These are phyloP conservation scores for Beauveria bassiana DNA, from an alignment of 2,329 filamentous ascomycete genomes.

Conservation along the genomic window DNA sequence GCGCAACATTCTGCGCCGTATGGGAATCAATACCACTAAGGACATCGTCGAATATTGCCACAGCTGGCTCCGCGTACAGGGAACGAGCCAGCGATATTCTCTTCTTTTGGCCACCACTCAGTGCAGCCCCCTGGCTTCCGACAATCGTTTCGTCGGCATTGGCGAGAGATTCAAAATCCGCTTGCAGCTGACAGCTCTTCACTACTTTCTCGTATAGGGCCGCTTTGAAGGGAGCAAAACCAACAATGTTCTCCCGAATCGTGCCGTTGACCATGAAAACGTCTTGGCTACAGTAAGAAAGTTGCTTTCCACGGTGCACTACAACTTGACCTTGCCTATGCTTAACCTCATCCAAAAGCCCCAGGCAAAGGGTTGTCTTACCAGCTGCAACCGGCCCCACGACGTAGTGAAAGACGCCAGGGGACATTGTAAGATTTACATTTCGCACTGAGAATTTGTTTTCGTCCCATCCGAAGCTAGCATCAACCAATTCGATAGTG, in stretches of 20 bases:
- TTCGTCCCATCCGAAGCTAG: background rate
- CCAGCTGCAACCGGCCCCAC: conserved; percentile 28
- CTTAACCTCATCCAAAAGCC: background rate
- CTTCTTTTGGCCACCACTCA: conserved; percentile 28
- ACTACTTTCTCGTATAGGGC: conserved; percentile 17
- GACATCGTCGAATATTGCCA: conserved; percentile 27
- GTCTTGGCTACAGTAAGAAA: conserved; percentile 18
- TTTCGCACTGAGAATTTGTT: background rate
- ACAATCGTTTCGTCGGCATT: conserved; percentile 23
- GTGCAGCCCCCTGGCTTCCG: conserved; percentile 25
- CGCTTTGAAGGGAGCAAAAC: conserved; percentile 16
- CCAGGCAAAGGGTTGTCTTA: conserved; percentile 1
- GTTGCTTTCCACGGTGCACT: background rate
- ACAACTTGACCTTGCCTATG: background rate
- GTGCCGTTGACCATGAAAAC: conserved; percentile 18
- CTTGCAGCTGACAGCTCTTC: conserved; percentile 16
- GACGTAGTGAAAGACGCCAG: background rate
- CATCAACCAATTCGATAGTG: background rate
- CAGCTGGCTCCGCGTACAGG: conserved; percentile 15
- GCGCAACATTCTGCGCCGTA: conserved; percentile 22
- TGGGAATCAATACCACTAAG: conserved; percentile 19
- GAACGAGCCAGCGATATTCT: conserved; percentile 21
- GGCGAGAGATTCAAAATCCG: conserved; percentile 17
- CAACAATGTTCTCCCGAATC: conserved; percentile 19
- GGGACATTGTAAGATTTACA: background rate